Percentiles rank a stretch among this genome's conserved stretches.
phyloP scores from a whole-genome alignment of 2,329 filamentous ascomycete genomes.

The Trichoderma brevicompactum region DNA sequence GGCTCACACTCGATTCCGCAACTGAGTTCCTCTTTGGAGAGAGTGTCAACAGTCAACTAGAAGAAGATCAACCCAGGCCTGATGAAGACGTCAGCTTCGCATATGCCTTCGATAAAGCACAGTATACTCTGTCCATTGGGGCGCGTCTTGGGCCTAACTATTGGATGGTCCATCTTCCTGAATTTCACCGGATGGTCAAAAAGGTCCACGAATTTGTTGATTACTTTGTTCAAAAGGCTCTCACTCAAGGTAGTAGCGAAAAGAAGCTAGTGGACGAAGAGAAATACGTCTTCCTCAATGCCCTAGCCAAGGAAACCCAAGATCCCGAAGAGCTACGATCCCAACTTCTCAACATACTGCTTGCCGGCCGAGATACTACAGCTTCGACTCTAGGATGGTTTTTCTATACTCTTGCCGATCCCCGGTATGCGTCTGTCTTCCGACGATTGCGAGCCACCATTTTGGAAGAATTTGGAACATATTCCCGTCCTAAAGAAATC shows the following conservation, averaged over 20 bases:
- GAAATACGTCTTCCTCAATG: conserved; percentile 42
- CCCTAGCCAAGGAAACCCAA: conserved; percentile 41
- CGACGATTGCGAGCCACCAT: conserved; percentile 49
- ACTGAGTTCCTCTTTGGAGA: conserved; percentile 67
- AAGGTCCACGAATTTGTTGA: conserved; percentile 71
- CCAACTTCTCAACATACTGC: conserved; percentile 45
- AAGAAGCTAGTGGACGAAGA: conserved; percentile 16
- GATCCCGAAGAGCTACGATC: conserved; percentile 36
- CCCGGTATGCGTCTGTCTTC: conserved; percentile 44
- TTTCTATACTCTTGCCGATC: conserved; percentile 48
- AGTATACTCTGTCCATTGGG: conserved; percentile 57
- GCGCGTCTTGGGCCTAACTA: conserved; percentile 50
- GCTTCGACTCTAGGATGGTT: conserved; percentile 55
- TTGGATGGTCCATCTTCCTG: conserved; percentile 54
- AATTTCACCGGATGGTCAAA: conserved; percentile 66
- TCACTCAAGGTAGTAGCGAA: conserved; percentile 37
- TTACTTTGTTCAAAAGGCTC: conserved; percentile 66
- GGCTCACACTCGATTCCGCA: conserved; percentile 53
- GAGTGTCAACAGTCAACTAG: conserved; percentile 50
- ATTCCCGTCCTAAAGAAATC: conserved; percentile 36
- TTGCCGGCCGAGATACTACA: conserved; percentile 62
- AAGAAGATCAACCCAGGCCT: conserved; percentile 31
- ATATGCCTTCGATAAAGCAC: conserved; percentile 42
- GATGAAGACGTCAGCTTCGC: conserved; percentile 42
- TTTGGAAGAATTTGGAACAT: conserved; percentile 56